Evolutionary conservation across 1,139 yeast species (phyloP).

Genomic region (Yamadazyma conglobata): DNA sequence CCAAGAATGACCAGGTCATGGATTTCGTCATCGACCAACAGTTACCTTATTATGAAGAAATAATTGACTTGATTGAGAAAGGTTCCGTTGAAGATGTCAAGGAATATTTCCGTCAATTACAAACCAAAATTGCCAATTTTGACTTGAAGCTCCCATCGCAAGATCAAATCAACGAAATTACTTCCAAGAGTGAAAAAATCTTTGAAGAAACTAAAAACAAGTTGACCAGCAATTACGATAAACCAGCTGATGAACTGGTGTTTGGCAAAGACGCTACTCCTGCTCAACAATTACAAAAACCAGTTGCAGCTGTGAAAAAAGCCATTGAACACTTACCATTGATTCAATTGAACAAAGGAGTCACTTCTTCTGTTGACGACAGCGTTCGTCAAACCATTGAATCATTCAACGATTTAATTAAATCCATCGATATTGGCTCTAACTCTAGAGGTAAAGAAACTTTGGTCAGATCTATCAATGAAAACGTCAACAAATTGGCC

Average conservation of each 20-base stretch:
- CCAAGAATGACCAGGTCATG: slow-evolving; percentile 44
- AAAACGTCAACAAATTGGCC: slow-evolving; percentile 31
- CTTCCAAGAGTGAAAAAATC: slow-evolving; percentile 34
- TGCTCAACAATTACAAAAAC: slow-evolving; percentile 45
- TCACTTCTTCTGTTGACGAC: slow-evolving; percentile 34
- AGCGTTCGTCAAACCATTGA: slow-evolving; percentile 45
- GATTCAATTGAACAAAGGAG: slow-evolving; percentile 24
- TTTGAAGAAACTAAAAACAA: slow-evolving; percentile 37
- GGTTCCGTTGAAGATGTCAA: slow-evolving; percentile 35
- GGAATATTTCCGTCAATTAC: slow-evolving; percentile 19
- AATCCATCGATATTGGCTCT: slow-evolving; percentile 42
- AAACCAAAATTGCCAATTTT: slow-evolving; percentile 18
- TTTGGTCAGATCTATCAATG: slow-evolving; percentile 30
- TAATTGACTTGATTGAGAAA: slow-evolving; percentile 38
- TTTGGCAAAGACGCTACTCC: slow-evolving; percentile 28
- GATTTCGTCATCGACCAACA: slow-evolving; percentile 46
- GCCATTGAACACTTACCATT: slow-evolving; percentile 35
- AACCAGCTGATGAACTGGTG: slow-evolving; percentile 12
- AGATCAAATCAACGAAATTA: slow-evolving; percentile 31
- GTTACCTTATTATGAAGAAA: slow-evolving; percentile 44
- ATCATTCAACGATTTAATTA: slow-evolving; percentile 52
- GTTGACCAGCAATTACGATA: slow-evolving; percentile 18
- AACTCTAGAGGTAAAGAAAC: slow-evolving; percentile 27
- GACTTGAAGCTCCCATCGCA: slow-evolving; percentile 30
- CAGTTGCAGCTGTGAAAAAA: slow-evolving; percentile 37